Evolutionary conservation across 2,329 filamentous ascomycete species (phyloP).

Genomic region (Phoma herbarum): DNA sequence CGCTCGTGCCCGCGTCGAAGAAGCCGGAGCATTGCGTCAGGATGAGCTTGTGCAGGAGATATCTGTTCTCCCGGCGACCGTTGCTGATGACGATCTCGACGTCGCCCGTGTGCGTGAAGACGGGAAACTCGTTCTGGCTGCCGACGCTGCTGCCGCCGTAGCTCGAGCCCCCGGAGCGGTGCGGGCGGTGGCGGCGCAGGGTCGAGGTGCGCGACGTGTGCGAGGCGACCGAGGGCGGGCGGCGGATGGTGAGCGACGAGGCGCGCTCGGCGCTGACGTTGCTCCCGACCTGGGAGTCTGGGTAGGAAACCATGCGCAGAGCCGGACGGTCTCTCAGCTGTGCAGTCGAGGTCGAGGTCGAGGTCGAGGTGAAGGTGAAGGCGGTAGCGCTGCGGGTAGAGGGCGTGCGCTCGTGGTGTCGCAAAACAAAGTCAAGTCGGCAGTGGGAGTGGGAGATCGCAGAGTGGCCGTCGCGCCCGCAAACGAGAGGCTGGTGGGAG

Average conservation of each 20-base stretch:
- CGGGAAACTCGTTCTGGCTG: constrained; percentile 88
- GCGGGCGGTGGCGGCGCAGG: constrained; percentile 59
- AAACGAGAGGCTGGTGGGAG: constrained; percentile 26
- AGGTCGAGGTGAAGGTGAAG: constrained; percentile 19
- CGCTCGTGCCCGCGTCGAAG: constrained; percentile 85
- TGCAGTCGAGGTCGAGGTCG: constrained; percentile 10
- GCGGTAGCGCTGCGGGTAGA: not conserved
- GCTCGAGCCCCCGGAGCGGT: constrained; percentile 83
- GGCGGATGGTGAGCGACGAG: constrained; percentile 65
- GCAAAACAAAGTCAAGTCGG: no score
- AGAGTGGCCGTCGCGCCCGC: constrained; percentile 11
- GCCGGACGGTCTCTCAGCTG: not conserved
- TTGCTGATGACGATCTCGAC: constrained; percentile 84
- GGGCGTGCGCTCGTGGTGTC: no score
- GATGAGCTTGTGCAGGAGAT: constrained; percentile 87
- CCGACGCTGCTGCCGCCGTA: constrained; percentile 73
- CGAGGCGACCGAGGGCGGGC: constrained; percentile 70
- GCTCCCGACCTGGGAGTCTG: constrained; percentile 55
- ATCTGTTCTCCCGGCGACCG: constrained; percentile 78
- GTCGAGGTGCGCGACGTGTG: constrained; percentile 60
- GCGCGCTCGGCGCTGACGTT: constrained; percentile 54
- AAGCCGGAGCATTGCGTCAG: constrained; percentile 91
- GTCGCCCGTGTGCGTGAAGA: constrained; percentile 90
- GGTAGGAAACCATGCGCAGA: constrained; percentile 69
- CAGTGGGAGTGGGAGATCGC: no score